Evolutionary conservation across 2,329 filamentous ascomycete species (phyloP).

Genomic region (Tricladium varicosporioides): DNA sequence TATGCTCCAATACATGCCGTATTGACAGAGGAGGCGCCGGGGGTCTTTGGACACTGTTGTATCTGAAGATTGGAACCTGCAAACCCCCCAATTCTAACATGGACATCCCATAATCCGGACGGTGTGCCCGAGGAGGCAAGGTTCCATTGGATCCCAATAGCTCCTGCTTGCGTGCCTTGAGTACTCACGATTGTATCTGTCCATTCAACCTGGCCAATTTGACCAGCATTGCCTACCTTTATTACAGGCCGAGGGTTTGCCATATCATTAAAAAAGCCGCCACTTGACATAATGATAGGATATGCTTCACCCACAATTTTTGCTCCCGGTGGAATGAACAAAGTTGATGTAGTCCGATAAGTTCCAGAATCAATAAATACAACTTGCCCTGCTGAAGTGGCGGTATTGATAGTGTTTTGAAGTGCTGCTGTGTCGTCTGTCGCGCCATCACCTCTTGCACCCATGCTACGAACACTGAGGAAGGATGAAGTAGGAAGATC

Average conservation of each 20-base stretch:
- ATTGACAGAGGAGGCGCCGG: slow-evolving; percentile 36
- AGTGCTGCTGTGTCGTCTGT: slow-evolving; percentile 60
- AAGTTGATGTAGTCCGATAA: slow-evolving; percentile 50
- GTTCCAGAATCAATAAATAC: slow-evolving; percentile 56
- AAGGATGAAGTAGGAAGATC: slow-evolving; percentile 38
- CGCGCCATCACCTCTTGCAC: slow-evolving; percentile 49
- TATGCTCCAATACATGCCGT: slow-evolving; percentile 35
- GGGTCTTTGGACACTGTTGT: slow-evolving; percentile 62
- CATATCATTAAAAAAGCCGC: slow-evolving; percentile 43
- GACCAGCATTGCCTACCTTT: slow-evolving; percentile 53
- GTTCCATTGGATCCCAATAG: slow-evolving; percentile 67
- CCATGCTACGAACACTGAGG: slow-evolving; percentile 41
- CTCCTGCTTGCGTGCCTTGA: slow-evolving; percentile 52
- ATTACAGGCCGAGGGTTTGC: slow-evolving; percentile 47
- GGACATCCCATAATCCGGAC: slow-evolving; percentile 49
- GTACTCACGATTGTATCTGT: slow-evolving; percentile 57
- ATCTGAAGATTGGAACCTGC: slow-evolving; percentile 43
- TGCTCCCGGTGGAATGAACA: slow-evolving; percentile 43
- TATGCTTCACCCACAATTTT: slow-evolving; percentile 42
- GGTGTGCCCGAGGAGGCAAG: slow-evolving; percentile 50
- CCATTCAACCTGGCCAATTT: slow-evolving; percentile 59
- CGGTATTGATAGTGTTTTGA: slow-evolving; percentile 51
- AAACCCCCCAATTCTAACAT: slow-evolving; percentile 43
- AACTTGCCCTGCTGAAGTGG: slow-evolving; percentile 47
- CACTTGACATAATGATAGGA: slow-evolving; percentile 39